phyloP scores from a whole-genome alignment of 1,284 basidiomycete species.

The Ceratobasidium sp. region DNA sequence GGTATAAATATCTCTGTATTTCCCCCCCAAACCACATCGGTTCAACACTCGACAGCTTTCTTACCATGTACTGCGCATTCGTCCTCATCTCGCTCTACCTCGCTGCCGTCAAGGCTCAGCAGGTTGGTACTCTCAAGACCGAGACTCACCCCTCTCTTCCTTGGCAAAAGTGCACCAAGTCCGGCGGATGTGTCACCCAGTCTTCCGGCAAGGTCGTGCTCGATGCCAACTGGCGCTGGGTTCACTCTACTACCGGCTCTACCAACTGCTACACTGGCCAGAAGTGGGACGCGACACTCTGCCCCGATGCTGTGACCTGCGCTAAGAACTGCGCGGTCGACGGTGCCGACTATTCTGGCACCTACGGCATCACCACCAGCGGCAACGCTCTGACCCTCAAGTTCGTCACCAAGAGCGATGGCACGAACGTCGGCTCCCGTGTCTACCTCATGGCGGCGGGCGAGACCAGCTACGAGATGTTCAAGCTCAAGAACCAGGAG shows the following conservation, averaged over 20 bases:
- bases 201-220: conserved; percentile 43
- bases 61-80: conserved; percentile 36
- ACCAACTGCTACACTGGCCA: conserved; percentile 67
- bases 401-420: conserved; percentile 64
- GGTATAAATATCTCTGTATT: conserved; percentile 24
- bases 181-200: conserved; percentile 45
- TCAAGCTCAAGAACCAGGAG: conserved; percentile 69
- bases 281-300: conserved; percentile 55
- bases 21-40: conserved; percentile 17
- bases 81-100: conserved; percentile 47
- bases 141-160: conserved; percentile 48
- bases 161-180: conserved; percentile 48
- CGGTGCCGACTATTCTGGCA: conserved; percentile 69
- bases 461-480: conserved; percentile 64
- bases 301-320: conserved; percentile 64
- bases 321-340: conserved; percentile 70
- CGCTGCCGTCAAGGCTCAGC: conserved; percentile 46
- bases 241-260: conserved; percentile 44
- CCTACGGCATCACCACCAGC: conserved; percentile 64
- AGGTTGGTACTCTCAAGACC: conserved; percentile 48
- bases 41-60: conserved; percentile 1
- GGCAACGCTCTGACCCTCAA: conserved; percentile 67
- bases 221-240: conserved; percentile 50
- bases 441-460: conserved; percentile 64
- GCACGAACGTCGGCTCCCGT: conserved; percentile 70